These are phyloP conservation scores for Colletotrichum viniferum DNA, from an alignment of 2,329 filamentous ascomycete species.

Conservation along the genomic window DNA sequence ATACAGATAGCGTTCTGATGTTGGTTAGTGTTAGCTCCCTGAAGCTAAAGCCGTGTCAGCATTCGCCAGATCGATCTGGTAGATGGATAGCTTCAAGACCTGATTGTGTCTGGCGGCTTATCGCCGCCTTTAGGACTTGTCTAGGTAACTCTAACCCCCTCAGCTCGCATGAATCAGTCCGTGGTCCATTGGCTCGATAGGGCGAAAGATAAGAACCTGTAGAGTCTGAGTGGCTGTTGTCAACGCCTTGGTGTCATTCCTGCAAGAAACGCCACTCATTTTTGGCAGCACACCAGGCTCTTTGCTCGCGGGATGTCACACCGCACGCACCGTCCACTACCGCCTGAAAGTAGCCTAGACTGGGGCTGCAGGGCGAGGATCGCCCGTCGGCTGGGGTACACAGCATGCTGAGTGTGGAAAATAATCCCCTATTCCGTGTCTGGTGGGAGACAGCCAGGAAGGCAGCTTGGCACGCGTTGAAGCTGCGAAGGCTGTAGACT, in stretches of 20 bases:
- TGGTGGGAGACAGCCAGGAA: neutral
- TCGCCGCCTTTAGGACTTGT: neutral
- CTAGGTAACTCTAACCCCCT: neutral
- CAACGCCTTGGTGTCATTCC: neutral
- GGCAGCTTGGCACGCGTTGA: neutral
- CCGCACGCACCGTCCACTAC: neutral
- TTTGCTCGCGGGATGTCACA: conserved; percentile 1
- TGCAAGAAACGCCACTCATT: neutral
- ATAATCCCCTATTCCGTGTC: neutral
- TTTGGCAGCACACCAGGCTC: neutral
- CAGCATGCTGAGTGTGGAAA: neutral
- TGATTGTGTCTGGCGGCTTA: neutral
- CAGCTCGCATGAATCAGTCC: neutral
- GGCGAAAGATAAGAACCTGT: conserved; percentile 1
- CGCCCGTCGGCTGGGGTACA: neutral
- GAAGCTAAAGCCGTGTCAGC: neutral
- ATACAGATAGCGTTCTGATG: neutral
- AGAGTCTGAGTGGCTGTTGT: neutral
- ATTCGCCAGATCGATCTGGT: neutral
- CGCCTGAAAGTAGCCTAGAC: neutral
- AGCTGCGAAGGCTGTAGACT: neutral
- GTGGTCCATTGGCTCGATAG: neutral
- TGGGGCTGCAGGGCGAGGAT: neutral
- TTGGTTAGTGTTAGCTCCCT: neutral
- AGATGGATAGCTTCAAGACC: neutral